These are phyloP conservation scores for Elongisporangium prolatum DNA, from an alignment of 352 stramenopile species.

Conservation along the genomic window DNA sequence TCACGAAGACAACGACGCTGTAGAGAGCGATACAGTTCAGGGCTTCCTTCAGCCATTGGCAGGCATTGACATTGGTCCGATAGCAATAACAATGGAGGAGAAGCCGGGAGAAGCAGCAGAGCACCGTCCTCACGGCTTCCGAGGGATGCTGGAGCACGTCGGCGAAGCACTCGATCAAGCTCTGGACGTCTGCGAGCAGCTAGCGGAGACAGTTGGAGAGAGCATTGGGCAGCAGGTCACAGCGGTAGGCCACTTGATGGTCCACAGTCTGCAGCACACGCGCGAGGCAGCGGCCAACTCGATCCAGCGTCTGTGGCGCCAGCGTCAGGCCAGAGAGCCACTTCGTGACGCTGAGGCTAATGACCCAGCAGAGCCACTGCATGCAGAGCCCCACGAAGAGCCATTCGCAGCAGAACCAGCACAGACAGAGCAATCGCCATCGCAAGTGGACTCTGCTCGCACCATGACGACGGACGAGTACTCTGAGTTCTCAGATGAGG, in stretches of 20 bases:
- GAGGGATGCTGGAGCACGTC: neutral
- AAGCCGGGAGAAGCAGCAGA: neutral
- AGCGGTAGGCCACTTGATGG: neutral
- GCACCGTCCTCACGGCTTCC: neutral
- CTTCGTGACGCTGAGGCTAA: no score
- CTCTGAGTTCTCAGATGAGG: conserved; percentile 3
- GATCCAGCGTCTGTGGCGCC: neutral
- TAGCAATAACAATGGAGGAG: no score
- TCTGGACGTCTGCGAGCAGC: neutral
- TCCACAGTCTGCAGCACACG: neutral
- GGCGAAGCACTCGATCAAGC: neutral
- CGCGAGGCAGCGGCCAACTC: neutral
- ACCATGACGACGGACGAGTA: neutral
- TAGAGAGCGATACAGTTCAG: no score
- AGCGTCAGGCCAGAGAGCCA: neutral
- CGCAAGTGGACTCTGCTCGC: neutral
- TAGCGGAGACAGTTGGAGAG: neutral
- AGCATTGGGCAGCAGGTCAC: neutral
- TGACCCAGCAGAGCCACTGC: no score
- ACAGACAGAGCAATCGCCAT: neutral
- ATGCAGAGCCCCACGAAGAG: neutral
- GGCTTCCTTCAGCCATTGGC: no score
- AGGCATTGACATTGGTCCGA: no score
- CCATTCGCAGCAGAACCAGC: neutral
- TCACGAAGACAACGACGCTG: no score